Evolutionary conservation across 2,329 filamentous ascomycete species (phyloP).

Genomic region (Ascochyta clinopodiicola): DNA sequence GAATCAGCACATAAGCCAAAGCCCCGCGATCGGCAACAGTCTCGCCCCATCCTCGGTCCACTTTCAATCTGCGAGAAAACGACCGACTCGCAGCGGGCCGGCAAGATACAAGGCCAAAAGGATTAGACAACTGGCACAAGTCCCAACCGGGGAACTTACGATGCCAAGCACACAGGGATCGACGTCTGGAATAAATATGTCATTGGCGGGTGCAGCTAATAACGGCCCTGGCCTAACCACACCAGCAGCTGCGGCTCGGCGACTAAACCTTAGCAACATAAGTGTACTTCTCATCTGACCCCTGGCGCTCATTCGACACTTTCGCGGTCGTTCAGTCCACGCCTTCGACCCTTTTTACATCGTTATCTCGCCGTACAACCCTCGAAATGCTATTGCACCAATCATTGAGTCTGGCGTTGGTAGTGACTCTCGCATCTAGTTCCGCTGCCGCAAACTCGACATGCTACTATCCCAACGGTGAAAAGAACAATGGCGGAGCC

Average conservation of each 20-base stretch:
- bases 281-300: constrained; percentile 2
- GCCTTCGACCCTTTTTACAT: not conserved
- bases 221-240: constrained; percentile 4
- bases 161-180: not conserved
- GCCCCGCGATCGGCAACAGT: constrained; percentile 4
- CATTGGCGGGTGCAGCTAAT: constrained; percentile 2
- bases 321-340: constrained; percentile 4
- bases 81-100: not conserved
- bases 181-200: not conserved
- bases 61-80: constrained; percentile 2
- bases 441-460: constrained; percentile 15
- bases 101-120: not conserved
- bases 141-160: not conserved
- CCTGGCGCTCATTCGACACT: constrained; percentile 1
- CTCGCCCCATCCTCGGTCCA: constrained; percentile 1
- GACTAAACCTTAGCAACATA: constrained; percentile 6
- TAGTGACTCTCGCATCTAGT: not conserved
- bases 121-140: not conserved
- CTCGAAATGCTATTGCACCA: constrained; percentile 1
- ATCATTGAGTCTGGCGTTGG: not conserved
- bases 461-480: constrained; percentile 31
- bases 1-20: not conserved
- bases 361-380: not conserved
- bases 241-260: constrained; percentile 5
- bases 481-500: constrained; percentile 20